phyloP scores from a whole-genome alignment of 2,329 filamentous ascomycete genomes.

The Aphanoascus verrucosus region DNA sequence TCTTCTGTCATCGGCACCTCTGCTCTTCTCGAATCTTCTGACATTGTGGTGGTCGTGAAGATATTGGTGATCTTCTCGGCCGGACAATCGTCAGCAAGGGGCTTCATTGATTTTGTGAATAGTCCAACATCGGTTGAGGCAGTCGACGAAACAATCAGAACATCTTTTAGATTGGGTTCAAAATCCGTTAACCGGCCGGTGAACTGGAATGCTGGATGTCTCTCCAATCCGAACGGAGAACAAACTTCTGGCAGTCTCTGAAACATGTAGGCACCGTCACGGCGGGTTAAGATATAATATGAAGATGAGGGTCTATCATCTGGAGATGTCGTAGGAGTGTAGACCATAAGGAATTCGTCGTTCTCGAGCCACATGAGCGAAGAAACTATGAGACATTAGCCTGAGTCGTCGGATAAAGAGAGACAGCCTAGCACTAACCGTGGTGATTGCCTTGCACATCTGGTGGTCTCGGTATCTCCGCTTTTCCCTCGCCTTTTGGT shows the following conservation, averaged over 20 bases:
- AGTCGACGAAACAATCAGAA: slow-evolving; percentile 73
- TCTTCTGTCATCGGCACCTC: slow-evolving; percentile 59
- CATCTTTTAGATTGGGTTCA: slow-evolving; percentile 66
- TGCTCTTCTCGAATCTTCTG: slow-evolving; percentile 64
- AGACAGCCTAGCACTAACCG: slow-evolving; percentile 42
- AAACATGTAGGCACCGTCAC: slow-evolving; percentile 51
- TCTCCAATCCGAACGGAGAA: slow-evolving; percentile 56
- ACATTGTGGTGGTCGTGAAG: slow-evolving; percentile 62
- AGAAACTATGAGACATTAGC: slow-evolving; percentile 45
- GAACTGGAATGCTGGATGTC: slow-evolving; percentile 62
- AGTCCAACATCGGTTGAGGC: slow-evolving; percentile 68
- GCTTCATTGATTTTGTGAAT: slow-evolving; percentile 59
- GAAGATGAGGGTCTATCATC: slow-evolving; percentile 51
- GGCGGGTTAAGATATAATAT: slow-evolving; percentile 70
- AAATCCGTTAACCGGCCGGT: slow-evolving; percentile 69
- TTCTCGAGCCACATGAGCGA: slow-evolving; percentile 83
- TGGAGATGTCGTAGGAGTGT: slow-evolving; percentile 50
- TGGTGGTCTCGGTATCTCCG: slow-evolving; percentile 65
- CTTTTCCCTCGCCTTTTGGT: slow-evolving; percentile 66
- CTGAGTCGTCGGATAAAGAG: not conserved
- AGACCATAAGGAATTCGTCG: slow-evolving; percentile 67
- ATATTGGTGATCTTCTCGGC: slow-evolving; percentile 52
- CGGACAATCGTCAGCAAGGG: slow-evolving; percentile 52
- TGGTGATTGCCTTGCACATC: slow-evolving; percentile 53
- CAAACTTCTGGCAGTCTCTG: slow-evolving; percentile 67